phyloP scores from a whole-genome alignment of 106 monocot genomes.

The Allium fistulosum region DNA sequence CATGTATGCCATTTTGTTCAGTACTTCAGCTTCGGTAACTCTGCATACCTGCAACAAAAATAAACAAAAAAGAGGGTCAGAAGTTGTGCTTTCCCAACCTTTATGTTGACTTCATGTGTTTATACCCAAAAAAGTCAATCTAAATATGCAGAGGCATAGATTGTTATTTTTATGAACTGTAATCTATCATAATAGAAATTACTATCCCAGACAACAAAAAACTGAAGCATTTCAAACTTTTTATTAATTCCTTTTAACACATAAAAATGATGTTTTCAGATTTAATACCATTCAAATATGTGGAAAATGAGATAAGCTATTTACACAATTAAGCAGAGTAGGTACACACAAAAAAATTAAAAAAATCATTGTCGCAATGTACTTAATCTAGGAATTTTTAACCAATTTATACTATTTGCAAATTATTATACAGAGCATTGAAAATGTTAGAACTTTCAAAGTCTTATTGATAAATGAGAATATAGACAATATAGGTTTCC shows the following conservation, averaged over 20 bases:
- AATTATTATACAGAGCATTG: neutral
- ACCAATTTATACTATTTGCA: too few relatives aligned
- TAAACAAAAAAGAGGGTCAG: neutral
- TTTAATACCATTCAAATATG: neutral
- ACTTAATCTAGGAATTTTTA: too few relatives aligned
- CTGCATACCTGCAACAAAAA: neutral
- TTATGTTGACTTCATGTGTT: neutral
- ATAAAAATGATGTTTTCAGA: neutral
- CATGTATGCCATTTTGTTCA: constrained; percentile 28
- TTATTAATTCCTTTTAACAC: too few relatives aligned
- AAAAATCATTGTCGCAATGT: too few relatives aligned
- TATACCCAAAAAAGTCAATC: neutral
- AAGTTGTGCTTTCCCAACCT: neutral
- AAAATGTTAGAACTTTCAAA: neutral
- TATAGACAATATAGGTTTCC: neutral
- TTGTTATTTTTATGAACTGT: neutral
- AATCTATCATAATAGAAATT: neutral
- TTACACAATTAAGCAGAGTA: too few relatives aligned
- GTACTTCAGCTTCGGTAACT: constrained; percentile 17
- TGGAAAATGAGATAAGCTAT: neutral
- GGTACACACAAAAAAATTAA: too few relatives aligned
- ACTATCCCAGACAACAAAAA: too few relatives aligned
- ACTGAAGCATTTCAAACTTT: too few relatives aligned
- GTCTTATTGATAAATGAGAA: neutral
- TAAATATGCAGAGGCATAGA: too few relatives aligned